phyloP scores from a whole-genome alignment of 2,329 filamentous ascomycete species.

The Dryadomyces quercus-mongolicae region DNA sequence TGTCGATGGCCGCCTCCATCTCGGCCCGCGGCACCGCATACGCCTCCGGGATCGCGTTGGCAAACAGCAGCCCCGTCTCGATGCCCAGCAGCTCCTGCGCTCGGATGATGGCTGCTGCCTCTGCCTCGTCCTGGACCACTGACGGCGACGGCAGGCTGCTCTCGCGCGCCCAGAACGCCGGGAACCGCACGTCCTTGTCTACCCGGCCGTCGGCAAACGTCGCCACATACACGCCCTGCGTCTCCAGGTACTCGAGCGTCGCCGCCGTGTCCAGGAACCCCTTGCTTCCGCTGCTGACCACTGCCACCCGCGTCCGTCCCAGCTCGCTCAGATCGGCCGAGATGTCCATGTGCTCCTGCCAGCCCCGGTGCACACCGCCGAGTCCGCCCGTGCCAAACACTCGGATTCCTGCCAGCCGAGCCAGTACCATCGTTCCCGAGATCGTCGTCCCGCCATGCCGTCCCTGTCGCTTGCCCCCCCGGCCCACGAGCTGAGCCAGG shows the following conservation, averaged over 20 bases:
- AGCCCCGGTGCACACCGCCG: slow-evolving; percentile 86
- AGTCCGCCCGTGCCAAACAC: slow-evolving; percentile 93
- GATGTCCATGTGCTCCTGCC: slow-evolving; percentile 77
- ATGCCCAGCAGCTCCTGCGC: slow-evolving; percentile 64
- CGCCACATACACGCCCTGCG: slow-evolving; percentile 65
- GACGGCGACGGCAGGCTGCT: slow-evolving; percentile 72
- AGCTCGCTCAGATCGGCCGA: slow-evolving; percentile 93
- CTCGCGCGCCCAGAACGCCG: slow-evolving; percentile 84
- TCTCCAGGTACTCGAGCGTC: slow-evolving; percentile 68
- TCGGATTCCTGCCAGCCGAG: slow-evolving; percentile 74
- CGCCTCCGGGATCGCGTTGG: slow-evolving; percentile 71
- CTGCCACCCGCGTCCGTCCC: slow-evolving; percentile 75
- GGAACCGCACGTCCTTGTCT: slow-evolving; percentile 38
- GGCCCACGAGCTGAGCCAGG: slow-evolving; percentile 65
- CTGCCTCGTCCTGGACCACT: slow-evolving; percentile 59
- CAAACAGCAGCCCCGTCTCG: slow-evolving; percentile 71
- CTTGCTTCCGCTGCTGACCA: slow-evolving; percentile 86
- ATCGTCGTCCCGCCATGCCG: slow-evolving; percentile 89
- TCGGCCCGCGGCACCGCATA: slow-evolving; percentile 56
- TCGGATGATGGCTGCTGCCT: slow-evolving; percentile 81
- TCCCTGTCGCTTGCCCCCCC: neutral
- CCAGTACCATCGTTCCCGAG: slow-evolving; percentile 82
- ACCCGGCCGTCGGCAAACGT: slow-evolving; percentile 78
- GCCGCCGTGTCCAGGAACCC: slow-evolving; percentile 87
- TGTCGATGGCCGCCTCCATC: slow-evolving; percentile 58